These are phyloP conservation scores for Aspergillus carlsbadensis DNA, from an alignment of 495 filamentous ascomycete genomes.

Conservation along the genomic window DNA sequence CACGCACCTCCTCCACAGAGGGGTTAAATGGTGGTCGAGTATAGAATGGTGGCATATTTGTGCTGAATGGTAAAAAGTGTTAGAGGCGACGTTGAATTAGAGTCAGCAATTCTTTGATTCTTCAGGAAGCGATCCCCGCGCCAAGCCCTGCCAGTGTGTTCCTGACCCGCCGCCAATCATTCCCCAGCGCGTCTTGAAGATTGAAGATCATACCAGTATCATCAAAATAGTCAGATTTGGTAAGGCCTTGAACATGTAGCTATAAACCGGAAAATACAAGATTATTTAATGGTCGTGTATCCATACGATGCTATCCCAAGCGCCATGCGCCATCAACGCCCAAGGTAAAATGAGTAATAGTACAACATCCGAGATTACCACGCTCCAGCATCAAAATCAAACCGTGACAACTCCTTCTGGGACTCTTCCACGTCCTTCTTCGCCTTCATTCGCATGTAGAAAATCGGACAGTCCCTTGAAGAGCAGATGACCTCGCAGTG, in stretches of 20 bases:
- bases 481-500: constrained; percentile 98
- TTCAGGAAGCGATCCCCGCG: neutral
- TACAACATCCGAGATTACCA: constrained; percentile 41
- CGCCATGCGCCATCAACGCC: constrained; percentile 15
- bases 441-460: constrained; percentile 99
- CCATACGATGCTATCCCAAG: constrained; percentile 9
- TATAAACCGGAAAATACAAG: neutral
- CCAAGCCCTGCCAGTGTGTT: constrained; percentile 2
- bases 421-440: constrained; percentile 98
- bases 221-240: too few relatives aligned
- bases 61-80: neutral
- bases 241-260: too few relatives aligned
- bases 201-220: neutral
- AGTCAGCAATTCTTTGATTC: neutral
- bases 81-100: neutral
- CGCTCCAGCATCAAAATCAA: constrained; percentile 74
- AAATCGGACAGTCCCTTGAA: constrained; percentile 95
- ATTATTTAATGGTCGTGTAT: neutral
- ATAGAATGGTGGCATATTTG: neutral
- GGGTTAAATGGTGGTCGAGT: constrained; percentile 14
- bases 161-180: neutral
- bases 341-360: neutral
- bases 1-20: constrained; percentile 19
- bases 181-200: neutral
- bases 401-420: constrained; percentile 85